Evolutionary conservation across 805 yeast genomes (phyloP), one percentile per base, ranked within the genome.

Genomic region (Metschnikowia matae): DNA sequence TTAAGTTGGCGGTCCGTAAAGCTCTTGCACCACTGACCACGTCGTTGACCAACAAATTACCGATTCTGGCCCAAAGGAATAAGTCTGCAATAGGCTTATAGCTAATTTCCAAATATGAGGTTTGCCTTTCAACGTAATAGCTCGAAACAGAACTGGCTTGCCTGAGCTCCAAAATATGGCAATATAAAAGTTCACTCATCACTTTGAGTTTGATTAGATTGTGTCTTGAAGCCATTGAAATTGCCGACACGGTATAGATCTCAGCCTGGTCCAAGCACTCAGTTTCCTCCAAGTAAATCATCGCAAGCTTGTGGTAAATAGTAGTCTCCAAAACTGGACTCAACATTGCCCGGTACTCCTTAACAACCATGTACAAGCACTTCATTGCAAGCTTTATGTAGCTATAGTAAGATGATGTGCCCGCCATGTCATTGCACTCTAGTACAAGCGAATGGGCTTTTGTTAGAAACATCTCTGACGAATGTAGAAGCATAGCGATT

Each of bases 231-330:
- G 73, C 59, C 3, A 72, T 50, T 0, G 62, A 43, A 1, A 69
- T 58, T 1, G 75, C 68, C 46, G 56, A 57, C 61, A 52, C 69
- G 31, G 56, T 67, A 63, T 62, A 70, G 10, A 67, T 69, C 14
- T 74, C 74, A 0, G 83, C 83, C 36, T 63, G 54, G 29, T 69
- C 69, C 15, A 63, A 54, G 53, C 71, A 70, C 2, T 62, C 62
- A 0, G 82, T 79, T 49, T 80, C 83, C 23, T 53, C 52, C 43
- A 69, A 66, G 46, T 72, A 66, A 3, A 77, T 44, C 11, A 58
- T 58, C 0, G 80, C 72, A 8, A 78, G 54, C 38, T 65, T 65
- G 47, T 67, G 70, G 39, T 67, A 65, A 0, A 75, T 54, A 2
- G 55, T 45, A 49, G 70, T 68, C 47, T 71, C 73, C 17, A 63